These are phyloP conservation scores for Boletus tylopilopsis DNA, from an alignment of 768 basidiomycete genomes.

Conservation along the genomic window DNA sequence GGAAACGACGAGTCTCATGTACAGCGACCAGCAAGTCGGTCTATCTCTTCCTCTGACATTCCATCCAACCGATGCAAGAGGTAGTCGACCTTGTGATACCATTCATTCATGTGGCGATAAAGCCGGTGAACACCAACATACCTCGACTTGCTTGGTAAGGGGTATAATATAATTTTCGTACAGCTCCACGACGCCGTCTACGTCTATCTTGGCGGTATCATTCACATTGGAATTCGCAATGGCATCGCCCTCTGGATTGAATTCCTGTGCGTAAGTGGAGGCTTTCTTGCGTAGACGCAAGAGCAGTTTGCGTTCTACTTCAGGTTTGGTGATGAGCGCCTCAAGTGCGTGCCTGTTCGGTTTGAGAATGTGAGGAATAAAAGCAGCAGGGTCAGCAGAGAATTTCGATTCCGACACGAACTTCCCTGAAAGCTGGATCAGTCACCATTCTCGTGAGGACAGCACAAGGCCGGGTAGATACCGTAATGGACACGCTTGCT, in stretches of 20 bases:
- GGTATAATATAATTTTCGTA: constrained; percentile 97
- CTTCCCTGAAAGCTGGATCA: constrained; percentile 61
- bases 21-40: constrained; percentile 41
- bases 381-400: constrained; percentile 74
- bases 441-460: background rate
- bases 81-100: constrained; percentile 76
- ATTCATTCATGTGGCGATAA: constrained; percentile 1
- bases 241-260: constrained; percentile 63
- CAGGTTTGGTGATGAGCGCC: constrained; percentile 93
- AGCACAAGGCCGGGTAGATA: constrained; percentile 35
- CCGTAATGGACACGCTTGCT: constrained; percentile 98
- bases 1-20: constrained; percentile 10
- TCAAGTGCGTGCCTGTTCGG: constrained; percentile 78
- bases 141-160: constrained; percentile 97
- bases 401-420: constrained; percentile 99
- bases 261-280: constrained; percentile 74
- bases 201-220: constrained; percentile 73
- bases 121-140: constrained; percentile 33
- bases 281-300: constrained; percentile 84
- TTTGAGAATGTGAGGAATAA: constrained; percentile 86
- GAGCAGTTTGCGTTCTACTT: constrained; percentile 85
- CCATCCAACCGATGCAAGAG: constrained; percentile 88
- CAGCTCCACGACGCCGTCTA: constrained; percentile 87
- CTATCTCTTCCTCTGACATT: constrained; percentile 75
- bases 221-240: constrained; percentile 31